Conservation (phyloP, 192 early-diverging fungal genomes). For the Martensiomyces pterosporus region DNA sequence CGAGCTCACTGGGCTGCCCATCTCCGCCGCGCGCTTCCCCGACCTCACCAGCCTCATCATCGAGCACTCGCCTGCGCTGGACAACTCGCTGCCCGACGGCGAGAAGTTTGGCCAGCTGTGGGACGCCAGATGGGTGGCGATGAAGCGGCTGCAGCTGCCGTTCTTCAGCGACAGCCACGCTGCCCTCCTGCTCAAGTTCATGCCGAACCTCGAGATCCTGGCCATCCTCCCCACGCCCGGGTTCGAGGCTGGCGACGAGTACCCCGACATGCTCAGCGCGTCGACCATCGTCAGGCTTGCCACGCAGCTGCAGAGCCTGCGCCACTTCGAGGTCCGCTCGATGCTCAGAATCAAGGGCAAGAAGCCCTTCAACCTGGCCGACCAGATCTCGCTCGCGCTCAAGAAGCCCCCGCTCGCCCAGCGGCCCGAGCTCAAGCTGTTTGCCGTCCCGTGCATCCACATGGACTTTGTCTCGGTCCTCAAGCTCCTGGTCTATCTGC, state of each 20-base stretch:
- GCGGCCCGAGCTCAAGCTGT: slow-evolving; percentile 38
- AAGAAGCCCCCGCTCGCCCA: slow-evolving; percentile 19
- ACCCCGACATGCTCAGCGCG: slow-evolving; percentile 29
- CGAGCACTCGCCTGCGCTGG: slow-evolving; percentile 48
- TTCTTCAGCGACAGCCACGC: slow-evolving; percentile 48
- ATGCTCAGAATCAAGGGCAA: slow-evolving; percentile 36
- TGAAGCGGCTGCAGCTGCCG: slow-evolving; percentile 46
- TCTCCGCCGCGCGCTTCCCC: slow-evolving; percentile 38
- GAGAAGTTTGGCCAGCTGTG: slow-evolving; percentile 50
- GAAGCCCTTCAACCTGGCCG: slow-evolving; percentile 30
- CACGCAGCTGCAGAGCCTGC: slow-evolving; percentile 36
- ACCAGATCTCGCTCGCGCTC: slow-evolving; percentile 26
- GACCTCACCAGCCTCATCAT: slow-evolving; percentile 40
- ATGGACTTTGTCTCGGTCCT: slow-evolving; percentile 45
- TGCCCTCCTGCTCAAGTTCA: slow-evolving; percentile 43
- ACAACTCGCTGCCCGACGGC: slow-evolving; percentile 45
- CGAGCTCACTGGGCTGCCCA: slow-evolving; percentile 42
- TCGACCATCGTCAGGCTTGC: slow-evolving; percentile 28
- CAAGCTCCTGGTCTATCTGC: slow-evolving; percentile 29
- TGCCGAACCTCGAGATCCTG: slow-evolving; percentile 47
- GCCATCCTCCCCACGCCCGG: slow-evolving; percentile 35
- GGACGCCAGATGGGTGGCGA: slow-evolving; percentile 32
- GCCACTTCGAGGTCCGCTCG: slow-evolving; percentile 45
- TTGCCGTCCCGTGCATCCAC: slow-evolving; percentile 33
- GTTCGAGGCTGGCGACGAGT: slow-evolving; percentile 47